A percentile compares a stretch with the other conserved stretches of the same genome.
Evolutionary conservation across 2,329 filamentous ascomycete species (phyloP).

Genomic region (Trichoderma sp.): DNA sequence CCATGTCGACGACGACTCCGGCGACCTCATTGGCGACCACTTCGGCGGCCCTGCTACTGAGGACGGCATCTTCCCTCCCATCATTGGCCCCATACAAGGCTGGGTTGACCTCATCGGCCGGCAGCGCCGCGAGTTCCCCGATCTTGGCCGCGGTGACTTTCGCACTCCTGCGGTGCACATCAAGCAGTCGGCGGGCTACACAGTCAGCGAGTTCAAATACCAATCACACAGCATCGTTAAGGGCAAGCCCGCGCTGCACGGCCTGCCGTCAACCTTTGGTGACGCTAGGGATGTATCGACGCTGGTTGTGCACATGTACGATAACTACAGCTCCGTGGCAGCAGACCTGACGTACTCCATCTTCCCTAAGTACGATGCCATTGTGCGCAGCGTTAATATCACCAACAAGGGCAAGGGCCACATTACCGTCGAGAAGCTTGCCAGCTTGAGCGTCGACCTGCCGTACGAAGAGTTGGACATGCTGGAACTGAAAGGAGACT

Average conservation of each 20-base stretch:
- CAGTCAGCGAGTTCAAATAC: slow-evolving; percentile 57
- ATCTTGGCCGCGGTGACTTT: slow-evolving; percentile 61
- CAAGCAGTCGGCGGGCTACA: slow-evolving; percentile 55
- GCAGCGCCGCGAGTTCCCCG: slow-evolving; percentile 59
- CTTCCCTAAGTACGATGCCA: slow-evolving; percentile 59
- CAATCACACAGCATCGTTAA: slow-evolving; percentile 51
- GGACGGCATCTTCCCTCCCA: slow-evolving; percentile 40
- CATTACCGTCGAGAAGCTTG: slow-evolving; percentile 54
- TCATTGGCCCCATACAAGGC: slow-evolving; percentile 39
- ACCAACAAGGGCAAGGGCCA: slow-evolving; percentile 54
- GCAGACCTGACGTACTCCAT: slow-evolving; percentile 61
- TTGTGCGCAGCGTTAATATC: slow-evolving; percentile 59
- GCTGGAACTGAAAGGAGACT: slow-evolving; percentile 60
- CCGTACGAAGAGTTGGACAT: slow-evolving; percentile 60
- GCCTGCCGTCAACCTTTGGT: slow-evolving; percentile 59
- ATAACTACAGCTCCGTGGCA: slow-evolving; percentile 55
- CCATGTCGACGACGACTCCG: slow-evolving; percentile 54
- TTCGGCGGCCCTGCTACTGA: slow-evolving; percentile 57
- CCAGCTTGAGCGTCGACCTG: slow-evolving; percentile 60
- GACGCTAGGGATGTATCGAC: slow-evolving; percentile 54
- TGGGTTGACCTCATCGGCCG: slow-evolving; percentile 53
- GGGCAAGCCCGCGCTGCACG: slow-evolving; percentile 55
- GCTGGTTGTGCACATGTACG: slow-evolving; percentile 54
- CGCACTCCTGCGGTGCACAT: slow-evolving; percentile 60
- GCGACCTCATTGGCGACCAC: slow-evolving; percentile 58